Evolutionary conservation across 2,329 filamentous ascomycete genomes (phyloP).

Genomic region (Thielaviopsis ethacetica): DNA sequence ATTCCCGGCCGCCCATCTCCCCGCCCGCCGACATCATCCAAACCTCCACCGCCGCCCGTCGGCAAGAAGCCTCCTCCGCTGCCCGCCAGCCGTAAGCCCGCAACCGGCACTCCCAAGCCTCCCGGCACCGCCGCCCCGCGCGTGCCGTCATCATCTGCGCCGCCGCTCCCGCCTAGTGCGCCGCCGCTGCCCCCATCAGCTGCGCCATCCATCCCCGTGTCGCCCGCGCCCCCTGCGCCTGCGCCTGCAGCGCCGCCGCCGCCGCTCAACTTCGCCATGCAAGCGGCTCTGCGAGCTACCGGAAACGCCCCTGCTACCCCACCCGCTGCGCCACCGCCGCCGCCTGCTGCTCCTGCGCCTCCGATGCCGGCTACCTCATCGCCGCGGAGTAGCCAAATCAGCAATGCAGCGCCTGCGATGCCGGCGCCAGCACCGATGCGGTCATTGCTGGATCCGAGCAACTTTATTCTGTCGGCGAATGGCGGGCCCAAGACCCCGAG

Average conservation of each 20-base stretch:
- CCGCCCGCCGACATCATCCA: constrained; percentile 35
- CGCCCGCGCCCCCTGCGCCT: constrained; percentile 21
- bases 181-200: constrained; percentile 26
- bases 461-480: constrained; percentile 57
- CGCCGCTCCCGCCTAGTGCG: constrained; percentile 24
- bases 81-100: constrained; percentile 27
- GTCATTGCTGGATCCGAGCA: constrained; percentile 56
- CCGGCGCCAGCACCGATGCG: constrained; percentile 26
- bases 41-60: constrained; percentile 59
- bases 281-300: constrained; percentile 8
- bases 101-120: constrained; percentile 31
- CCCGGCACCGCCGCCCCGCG: constrained; percentile 22
- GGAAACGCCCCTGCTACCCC: constrained; percentile 18
- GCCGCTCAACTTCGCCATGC: constrained; percentile 11
- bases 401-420: constrained; percentile 20
- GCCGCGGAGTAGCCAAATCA: constrained; percentile 17
- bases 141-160: constrained; percentile 22
- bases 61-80: constrained; percentile 58
- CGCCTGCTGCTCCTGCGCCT: constrained; percentile 24
- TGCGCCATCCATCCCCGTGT: constrained; percentile 23
- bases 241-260: constrained; percentile 17
- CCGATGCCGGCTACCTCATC: constrained; percentile 24
- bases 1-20: constrained; percentile 21
- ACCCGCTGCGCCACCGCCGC: constrained; percentile 22
- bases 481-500: constrained; percentile 34